A percentile compares a stretch with the other conserved stretches of the same genome.
phyloP scores from a whole-genome alignment of 2,329 filamentous ascomycete genomes.

The Canariomyces notabilis region DNA sequence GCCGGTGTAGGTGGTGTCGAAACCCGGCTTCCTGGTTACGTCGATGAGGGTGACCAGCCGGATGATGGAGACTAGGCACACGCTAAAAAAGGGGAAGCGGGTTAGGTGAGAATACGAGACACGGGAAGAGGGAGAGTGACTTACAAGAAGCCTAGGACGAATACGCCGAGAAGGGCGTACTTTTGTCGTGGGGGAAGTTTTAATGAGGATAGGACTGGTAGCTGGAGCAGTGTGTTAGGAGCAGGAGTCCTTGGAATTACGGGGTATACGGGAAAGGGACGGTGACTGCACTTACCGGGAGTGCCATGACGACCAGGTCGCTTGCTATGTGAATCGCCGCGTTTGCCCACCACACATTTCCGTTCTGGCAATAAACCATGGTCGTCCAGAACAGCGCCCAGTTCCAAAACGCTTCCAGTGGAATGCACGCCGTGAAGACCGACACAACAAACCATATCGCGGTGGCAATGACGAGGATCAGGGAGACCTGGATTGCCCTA shows the following conservation, averaged over 20 bases:
- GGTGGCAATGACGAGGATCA: constrained; percentile 25
- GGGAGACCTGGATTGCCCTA: constrained; percentile 27
- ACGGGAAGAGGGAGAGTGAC: neutral
- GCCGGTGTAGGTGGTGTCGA: constrained; percentile 29
- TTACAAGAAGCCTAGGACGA: constrained; percentile 26
- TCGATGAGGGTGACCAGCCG: constrained; percentile 29
- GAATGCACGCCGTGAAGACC: constrained; percentile 29
- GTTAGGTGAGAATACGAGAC: neutral
- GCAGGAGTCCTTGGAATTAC: too few species aligned
- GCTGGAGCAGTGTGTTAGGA: constrained; percentile 5
- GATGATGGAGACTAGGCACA: constrained; percentile 33
- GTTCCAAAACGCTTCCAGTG: constrained; percentile 31
- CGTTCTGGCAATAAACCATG: constrained; percentile 23
- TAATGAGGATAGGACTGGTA: constrained; percentile 22
- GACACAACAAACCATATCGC: constrained; percentile 27
- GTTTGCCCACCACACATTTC: constrained; percentile 25
- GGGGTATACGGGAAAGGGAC: too few species aligned
- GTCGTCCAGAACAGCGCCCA: constrained; percentile 18
- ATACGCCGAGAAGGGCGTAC: constrained; percentile 23
- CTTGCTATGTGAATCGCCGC: constrained; percentile 23
- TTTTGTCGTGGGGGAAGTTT: constrained; percentile 24
- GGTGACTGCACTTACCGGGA: constrained; percentile 18
- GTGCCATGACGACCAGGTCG: constrained; percentile 25
- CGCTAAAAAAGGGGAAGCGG: constrained; percentile 22
- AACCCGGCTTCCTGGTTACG: constrained; percentile 6